Percentiles rank a stretch among this genome's conserved stretches.
phyloP scores from a whole-genome alignment of 179 eudicot genomes.

The Beta corolliflora region DNA sequence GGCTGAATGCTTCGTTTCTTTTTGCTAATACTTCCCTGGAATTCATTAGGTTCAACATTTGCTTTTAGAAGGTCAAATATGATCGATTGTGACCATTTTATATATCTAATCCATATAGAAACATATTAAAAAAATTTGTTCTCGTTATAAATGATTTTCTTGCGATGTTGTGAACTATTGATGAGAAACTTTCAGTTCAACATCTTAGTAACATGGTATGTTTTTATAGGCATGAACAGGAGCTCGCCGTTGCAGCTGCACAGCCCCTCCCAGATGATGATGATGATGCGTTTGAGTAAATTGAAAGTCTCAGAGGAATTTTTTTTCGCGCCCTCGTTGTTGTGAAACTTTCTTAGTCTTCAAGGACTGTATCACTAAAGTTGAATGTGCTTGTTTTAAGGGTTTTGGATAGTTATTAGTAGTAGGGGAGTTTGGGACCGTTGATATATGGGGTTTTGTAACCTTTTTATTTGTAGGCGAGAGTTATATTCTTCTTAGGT shows the following conservation, averaged over 20 bases:
- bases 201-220: not conserved
- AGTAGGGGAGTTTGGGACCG: slow-evolving; percentile 8
- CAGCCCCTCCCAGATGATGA: slow-evolving; percentile 91
- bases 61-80: too few species aligned
- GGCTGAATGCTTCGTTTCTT: too few species aligned
- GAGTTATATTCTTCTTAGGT: slow-evolving; percentile 18
- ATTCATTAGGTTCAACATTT: too few species aligned
- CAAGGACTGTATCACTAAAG: slow-evolving; percentile 6
- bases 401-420: slow-evolving; percentile 10
- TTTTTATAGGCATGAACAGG: slow-evolving; percentile 59
- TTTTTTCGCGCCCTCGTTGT: not conserved
- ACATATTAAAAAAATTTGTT: too few species aligned
- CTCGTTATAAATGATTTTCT: too few species aligned
- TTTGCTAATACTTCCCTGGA: too few species aligned
- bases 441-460: not conserved
- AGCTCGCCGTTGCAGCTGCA: slow-evolving; percentile 62
- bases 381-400: slow-evolving; percentile 5
- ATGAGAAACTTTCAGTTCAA: too few species aligned
- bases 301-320: slow-evolving; percentile 2
- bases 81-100: too few species aligned
- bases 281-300: slow-evolving; percentile 71
- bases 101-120: too few species aligned
- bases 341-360: not conserved
- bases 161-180: not conserved
- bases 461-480: slow-evolving; percentile 2